Percentiles rank a stretch among this genome's conserved stretches.
Evolutionary conservation across 306 rosid species (phyloP).

Genomic region (Glycine tomentella): DNA sequence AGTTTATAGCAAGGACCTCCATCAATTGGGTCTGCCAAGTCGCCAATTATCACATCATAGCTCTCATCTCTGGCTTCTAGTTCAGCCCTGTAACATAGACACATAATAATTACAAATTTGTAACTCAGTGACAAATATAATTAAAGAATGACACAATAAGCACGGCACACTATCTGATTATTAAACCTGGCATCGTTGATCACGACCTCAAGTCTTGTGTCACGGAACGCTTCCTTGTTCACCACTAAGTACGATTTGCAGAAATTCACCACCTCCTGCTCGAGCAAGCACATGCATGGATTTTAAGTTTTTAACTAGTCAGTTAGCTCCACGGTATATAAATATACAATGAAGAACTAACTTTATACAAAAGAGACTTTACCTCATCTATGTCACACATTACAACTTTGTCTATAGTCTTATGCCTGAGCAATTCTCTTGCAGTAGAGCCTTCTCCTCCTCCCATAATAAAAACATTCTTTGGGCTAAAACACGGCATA

Average conservation of each 20-base stretch:
- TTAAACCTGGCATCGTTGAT: conserved; percentile 89
- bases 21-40: conserved; percentile 95
- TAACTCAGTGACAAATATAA: background rate
- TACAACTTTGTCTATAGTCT: conserved; percentile 79
- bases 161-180: background rate
- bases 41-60: conserved; percentile 90
- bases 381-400: conserved; percentile 99
- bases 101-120: background rate
- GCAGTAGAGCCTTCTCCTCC: conserved; percentile 99
- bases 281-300: conserved; percentile 34
- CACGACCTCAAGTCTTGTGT: conserved; percentile 77
- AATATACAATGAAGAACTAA: background rate
- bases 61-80: conserved; percentile 65
- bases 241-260: conserved; percentile 86
- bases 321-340: background rate
- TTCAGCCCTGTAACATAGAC: conserved; percentile 69
- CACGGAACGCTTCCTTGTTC: conserved; percentile 89
- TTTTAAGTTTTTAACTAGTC: background rate
- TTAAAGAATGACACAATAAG: conserved; percentile 10
- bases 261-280: conserved; percentile 94
- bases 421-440: conserved; percentile 88
- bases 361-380: background rate
- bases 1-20: conserved; percentile 99
- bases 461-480: conserved; percentile 88
- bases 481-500: conserved; percentile 61